Conservation (phyloP, 768 basidiomycete species). For the Leucogyrophana mollusca region DNA sequence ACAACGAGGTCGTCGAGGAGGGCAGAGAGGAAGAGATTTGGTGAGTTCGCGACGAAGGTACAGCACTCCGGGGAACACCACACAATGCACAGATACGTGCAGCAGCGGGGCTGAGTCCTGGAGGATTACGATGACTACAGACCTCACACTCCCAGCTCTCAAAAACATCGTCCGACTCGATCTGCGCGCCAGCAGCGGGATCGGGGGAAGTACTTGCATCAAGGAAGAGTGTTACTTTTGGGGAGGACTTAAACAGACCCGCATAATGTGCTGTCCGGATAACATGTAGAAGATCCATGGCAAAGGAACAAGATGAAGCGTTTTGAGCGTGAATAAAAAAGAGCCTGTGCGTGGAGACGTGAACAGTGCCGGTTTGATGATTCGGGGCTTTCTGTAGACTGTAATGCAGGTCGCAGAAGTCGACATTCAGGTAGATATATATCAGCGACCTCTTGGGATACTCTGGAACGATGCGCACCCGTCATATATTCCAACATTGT, state of each 20-base stretch:
- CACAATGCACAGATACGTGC: constrained; percentile 78
- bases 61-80: constrained; percentile 63
- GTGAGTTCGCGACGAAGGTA: constrained; percentile 26
- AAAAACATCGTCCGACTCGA: constrained; percentile 31
- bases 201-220: constrained; percentile 24
- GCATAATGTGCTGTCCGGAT: constrained; percentile 84
- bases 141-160: constrained; percentile 84
- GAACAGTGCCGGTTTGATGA: constrained; percentile 72
- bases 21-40: constrained; percentile 41
- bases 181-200: constrained; percentile 25
- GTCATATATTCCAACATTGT: constrained; percentile 86
- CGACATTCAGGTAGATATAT: not conserved
- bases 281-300: constrained; percentile 62
- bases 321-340: constrained; percentile 70
- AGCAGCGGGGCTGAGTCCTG: constrained; percentile 67
- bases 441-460: not conserved
- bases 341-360: constrained; percentile 80
- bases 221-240: constrained; percentile 84
- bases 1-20: constrained; percentile 32
- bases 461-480: constrained; percentile 54
- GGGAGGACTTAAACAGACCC: constrained; percentile 83
- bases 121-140: constrained; percentile 83
- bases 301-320: constrained; percentile 58
- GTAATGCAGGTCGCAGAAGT: constrained; percentile 22
- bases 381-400: constrained; percentile 81